Conservation (phyloP, 371 early-diverging fungal genomes). For the Mucor plumbeus region DNA sequence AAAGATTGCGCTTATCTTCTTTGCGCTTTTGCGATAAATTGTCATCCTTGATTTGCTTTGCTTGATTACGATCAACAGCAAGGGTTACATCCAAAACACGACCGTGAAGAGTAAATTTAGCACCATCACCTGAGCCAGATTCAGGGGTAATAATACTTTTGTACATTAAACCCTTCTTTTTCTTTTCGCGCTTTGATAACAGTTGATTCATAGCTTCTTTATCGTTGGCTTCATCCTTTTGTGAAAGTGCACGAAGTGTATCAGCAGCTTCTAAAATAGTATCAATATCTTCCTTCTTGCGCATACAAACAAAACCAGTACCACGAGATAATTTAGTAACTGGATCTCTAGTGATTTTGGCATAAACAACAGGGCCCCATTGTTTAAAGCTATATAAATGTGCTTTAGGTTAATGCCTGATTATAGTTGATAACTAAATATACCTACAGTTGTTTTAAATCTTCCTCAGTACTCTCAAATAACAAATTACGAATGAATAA, state of each 20-base stretch:
- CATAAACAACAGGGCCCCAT: slow-evolving; percentile 85
- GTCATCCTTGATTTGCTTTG: slow-evolving; percentile 68
- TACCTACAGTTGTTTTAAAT: slow-evolving; percentile 73
- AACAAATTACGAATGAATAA: slow-evolving; percentile 92
- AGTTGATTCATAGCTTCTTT: slow-evolving; percentile 36
- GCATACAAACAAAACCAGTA: slow-evolving; percentile 92
- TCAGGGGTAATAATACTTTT: slow-evolving; percentile 76
- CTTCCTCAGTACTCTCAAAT: slow-evolving; percentile 88
- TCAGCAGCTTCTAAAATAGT: slow-evolving; percentile 73
- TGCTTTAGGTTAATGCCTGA: not conserved
- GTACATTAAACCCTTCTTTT: slow-evolving; percentile 61
- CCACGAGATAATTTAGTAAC: slow-evolving; percentile 85
- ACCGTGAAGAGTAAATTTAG: slow-evolving; percentile 78
- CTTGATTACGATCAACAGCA: slow-evolving; percentile 80
- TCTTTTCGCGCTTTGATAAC: slow-evolving; percentile 55
- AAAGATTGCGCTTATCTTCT: slow-evolving; percentile 85
- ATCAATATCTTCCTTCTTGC: slow-evolving; percentile 73
- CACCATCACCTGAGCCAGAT: slow-evolving; percentile 57
- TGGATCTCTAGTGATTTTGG: slow-evolving; percentile 81
- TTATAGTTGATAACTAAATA: not conserved
- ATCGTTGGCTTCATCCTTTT: slow-evolving; percentile 47
- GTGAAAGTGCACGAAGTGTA: slow-evolving; percentile 50
- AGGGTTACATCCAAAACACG: slow-evolving; percentile 81
- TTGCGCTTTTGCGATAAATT: slow-evolving; percentile 65
- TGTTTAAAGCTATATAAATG: slow-evolving; percentile 48